Conservation (phyloP, 2,329 filamentous ascomycete genomes). For the Intubia oerlemansii region DNA sequence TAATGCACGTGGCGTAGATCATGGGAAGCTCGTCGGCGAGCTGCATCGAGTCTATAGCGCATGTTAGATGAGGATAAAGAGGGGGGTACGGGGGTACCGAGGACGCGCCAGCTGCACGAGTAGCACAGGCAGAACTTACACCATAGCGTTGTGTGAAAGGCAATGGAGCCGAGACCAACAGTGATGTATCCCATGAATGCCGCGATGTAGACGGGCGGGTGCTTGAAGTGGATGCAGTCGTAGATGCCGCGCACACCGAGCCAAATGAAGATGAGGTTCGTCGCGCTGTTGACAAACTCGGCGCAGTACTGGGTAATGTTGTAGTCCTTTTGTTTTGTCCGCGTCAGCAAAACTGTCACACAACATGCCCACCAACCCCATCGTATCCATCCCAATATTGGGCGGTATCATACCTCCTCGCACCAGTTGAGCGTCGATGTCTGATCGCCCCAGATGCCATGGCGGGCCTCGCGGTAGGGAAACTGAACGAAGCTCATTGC, state of each 20-base stretch:
- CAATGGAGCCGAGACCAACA: conserved; percentile 31
- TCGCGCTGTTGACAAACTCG: conserved; percentile 38
- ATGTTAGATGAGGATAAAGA: neutral
- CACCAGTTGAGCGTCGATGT: conserved; percentile 19
- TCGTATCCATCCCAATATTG: too few relatives aligned
- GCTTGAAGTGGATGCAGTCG: conserved; percentile 49
- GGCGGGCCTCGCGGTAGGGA: conserved; percentile 15
- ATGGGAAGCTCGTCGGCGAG: conserved; percentile 37
- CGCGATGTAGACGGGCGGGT: conserved; percentile 57
- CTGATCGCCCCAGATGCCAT: conserved; percentile 17
- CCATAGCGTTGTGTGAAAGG: conserved; percentile 35
- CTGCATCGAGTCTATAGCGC: conserved; percentile 30
- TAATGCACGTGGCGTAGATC: conserved; percentile 36
- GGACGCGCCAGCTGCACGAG: too few relatives aligned
- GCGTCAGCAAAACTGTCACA: too few relatives aligned
- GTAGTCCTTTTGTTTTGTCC: conserved; percentile 12
- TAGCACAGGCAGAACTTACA: conserved; percentile 21
- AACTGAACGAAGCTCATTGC: conserved; percentile 8
- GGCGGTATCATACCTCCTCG: conserved; percentile 16
- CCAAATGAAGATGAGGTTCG: conserved; percentile 64
- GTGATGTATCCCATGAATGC: conserved; percentile 30
- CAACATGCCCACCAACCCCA: too few relatives aligned
- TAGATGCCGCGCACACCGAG: conserved; percentile 55
- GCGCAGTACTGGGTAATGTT: conserved; percentile 17
- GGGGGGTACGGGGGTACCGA: too few relatives aligned